phyloP scores from a whole-genome alignment of 1,284 basidiomycete species.

The Ganoderma boninense region DNA sequence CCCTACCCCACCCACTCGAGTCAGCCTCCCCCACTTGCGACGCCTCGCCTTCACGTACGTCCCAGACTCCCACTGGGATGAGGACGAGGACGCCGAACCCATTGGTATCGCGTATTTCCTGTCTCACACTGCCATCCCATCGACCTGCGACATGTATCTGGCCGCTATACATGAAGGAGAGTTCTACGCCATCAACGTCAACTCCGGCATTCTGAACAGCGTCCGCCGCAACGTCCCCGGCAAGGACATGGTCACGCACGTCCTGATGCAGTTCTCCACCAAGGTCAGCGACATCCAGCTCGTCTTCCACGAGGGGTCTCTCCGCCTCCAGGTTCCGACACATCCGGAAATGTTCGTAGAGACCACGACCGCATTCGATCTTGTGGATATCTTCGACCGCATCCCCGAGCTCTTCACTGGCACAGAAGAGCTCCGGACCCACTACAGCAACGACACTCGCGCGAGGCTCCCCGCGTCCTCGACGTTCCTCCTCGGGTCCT shows the following conservation, averaged over 20 bases:
- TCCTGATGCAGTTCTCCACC: background rate
- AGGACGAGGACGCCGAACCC: no score
- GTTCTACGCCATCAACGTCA: background rate
- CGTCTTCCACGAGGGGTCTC: background rate
- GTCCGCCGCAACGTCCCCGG: background rate
- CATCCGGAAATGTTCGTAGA: no score
- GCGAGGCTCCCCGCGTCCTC: background rate
- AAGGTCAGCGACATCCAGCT: background rate
- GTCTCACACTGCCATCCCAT: background rate
- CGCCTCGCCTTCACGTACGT: background rate
- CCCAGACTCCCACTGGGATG: no score
- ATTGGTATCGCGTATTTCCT: background rate
- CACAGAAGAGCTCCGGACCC: background rate
- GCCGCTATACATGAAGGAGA: background rate
- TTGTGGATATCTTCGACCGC: background rate
- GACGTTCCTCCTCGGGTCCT: background rate
- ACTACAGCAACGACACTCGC: background rate
- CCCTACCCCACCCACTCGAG: background rate
- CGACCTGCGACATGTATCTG: conserved; percentile 8
- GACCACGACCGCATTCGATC: no score
- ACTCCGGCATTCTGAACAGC: background rate
- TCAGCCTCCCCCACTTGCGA: conserved; percentile 3
- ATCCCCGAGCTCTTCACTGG: background rate
- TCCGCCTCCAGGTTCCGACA: background rate
- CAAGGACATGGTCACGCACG: background rate